A percentile compares a stretch with the other conserved stretches of the same genome.
Conservation (phyloP, 192 early-diverging fungal species). For the Phlyctochytrium arcticum region DNA sequence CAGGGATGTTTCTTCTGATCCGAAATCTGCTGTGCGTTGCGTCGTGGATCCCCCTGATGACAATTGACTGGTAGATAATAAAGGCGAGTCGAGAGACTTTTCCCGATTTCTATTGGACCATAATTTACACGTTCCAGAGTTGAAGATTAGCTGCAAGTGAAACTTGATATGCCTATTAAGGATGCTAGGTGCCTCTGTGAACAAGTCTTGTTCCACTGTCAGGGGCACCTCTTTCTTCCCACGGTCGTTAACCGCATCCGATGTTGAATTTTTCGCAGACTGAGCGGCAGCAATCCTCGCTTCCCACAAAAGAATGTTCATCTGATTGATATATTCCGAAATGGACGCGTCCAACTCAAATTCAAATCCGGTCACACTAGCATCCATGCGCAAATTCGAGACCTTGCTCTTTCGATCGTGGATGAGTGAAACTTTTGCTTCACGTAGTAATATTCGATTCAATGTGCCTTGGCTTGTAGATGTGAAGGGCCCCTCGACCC, state of each 20-base stretch:
- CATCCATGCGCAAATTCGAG: slow-evolving; percentile 47
- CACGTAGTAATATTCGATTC: slow-evolving; percentile 34
- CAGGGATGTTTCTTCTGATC: slow-evolving; percentile 2
- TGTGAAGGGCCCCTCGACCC: slow-evolving; percentile 23
- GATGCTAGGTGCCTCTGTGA: background rate
- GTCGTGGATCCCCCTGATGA: slow-evolving; percentile 10
- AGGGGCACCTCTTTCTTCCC: background rate
- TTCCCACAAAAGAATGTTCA: slow-evolving; percentile 59
- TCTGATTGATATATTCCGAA: slow-evolving; percentile 59
- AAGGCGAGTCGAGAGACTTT: background rate
- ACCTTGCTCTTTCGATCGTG: slow-evolving; percentile 32
- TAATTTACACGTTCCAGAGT: slow-evolving; percentile 32
- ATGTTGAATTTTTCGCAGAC: background rate
- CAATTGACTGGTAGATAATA: slow-evolving; percentile 13
- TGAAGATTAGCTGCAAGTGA: slow-evolving; percentile 27
- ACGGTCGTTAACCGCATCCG: background rate
- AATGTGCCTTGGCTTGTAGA: slow-evolving; percentile 16
- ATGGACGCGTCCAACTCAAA: slow-evolving; percentile 66
- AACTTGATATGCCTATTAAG: slow-evolving; percentile 6
- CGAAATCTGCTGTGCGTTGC: slow-evolving; percentile 11
- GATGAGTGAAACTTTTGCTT: slow-evolving; percentile 36
- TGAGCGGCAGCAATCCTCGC: background rate
- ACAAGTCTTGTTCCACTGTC: background rate
- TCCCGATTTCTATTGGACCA: slow-evolving; percentile 6
- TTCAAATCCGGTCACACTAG: slow-evolving; percentile 66